A percentile compares a stretch with the other conserved stretches of the same genome.
These are phyloP conservation scores for Leptographium radiaticola DNA, from an alignment of 2,329 filamentous ascomycete species.

Conservation along the genomic window DNA sequence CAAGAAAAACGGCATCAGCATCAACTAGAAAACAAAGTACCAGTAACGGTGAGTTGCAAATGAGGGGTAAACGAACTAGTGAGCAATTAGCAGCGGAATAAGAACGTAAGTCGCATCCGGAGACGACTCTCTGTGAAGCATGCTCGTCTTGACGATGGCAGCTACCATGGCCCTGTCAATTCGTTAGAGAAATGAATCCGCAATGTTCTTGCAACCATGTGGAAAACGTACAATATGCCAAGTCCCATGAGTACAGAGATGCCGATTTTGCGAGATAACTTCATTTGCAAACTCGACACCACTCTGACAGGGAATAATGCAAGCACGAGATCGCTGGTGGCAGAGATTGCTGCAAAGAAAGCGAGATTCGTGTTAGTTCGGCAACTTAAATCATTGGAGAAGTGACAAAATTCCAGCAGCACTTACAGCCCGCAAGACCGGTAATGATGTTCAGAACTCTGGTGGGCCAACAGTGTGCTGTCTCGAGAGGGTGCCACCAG, in stretches of 20 bases:
- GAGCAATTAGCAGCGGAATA: neutral
- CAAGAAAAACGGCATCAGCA: neutral
- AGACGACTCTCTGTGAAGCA: constrained; percentile 1
- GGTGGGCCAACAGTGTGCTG: neutral
- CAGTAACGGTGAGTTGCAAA: neutral
- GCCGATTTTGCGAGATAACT: neutral
- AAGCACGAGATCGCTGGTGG: neutral
- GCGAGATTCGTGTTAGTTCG: neutral
- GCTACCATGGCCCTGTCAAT: neutral
- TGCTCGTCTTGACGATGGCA: neutral
- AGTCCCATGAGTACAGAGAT: neutral
- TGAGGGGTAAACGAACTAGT: neutral
- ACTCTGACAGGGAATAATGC: neutral
- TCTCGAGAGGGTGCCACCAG: neutral
- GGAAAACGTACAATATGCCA: neutral
- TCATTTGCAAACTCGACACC: neutral
- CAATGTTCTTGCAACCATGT: neutral
- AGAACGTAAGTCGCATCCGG: neutral
- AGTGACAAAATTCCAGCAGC: neutral
- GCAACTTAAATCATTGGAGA: neutral
- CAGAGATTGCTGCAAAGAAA: neutral
- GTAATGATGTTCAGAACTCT: neutral
- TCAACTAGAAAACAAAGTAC: neutral
- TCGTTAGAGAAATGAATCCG: neutral
- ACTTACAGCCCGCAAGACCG: neutral